Percentiles rank a stretch among this genome's conserved stretches.
Evolutionary conservation across 495 filamentous ascomycete genomes (phyloP).

Genomic region (Penicillium roqueforti): DNA sequence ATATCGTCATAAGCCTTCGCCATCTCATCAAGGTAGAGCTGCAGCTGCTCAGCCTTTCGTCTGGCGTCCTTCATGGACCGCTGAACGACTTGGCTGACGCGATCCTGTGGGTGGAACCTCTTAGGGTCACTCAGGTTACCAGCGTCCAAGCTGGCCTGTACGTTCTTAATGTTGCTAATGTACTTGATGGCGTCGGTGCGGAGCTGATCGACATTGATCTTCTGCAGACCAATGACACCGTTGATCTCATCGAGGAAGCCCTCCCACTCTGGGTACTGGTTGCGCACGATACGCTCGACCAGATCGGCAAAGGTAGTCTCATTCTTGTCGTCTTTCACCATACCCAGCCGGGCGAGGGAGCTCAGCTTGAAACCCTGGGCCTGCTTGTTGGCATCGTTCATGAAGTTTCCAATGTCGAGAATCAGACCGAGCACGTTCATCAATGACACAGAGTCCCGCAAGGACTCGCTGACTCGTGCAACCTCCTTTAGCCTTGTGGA

Average conservation of each 20-base stretch:
- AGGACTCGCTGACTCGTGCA: conserved; percentile 78
- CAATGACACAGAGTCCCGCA: conserved; percentile 83
- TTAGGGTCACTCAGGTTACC: conserved; percentile 94
- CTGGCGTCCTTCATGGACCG: conserved; percentile 94
- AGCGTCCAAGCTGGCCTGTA: conserved; percentile 84
- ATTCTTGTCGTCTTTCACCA: conserved; percentile 99
- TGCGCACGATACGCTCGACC: conserved; percentile 94
- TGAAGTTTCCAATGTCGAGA: conserved; percentile 97
- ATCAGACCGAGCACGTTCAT: conserved; percentile 97
- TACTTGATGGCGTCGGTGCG: conserved; percentile 87
- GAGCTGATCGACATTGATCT: conserved; percentile 91
- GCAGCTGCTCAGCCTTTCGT: conserved; percentile 93
- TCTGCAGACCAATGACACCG: conserved; percentile 78
- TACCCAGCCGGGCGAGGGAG: conserved; percentile 87
- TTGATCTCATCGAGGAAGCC: conserved; percentile 79
- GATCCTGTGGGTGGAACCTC: conserved; percentile 97
- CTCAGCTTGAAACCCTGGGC: conserved; percentile 96
- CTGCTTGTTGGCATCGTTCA: conserved; percentile 99
- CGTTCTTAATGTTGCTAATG: conserved; percentile 89
- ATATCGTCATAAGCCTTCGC: conserved; percentile 87
- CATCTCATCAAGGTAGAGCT: conserved; percentile 93
- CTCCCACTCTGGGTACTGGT: conserved; percentile 95
- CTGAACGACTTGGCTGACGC: conserved; percentile 86
- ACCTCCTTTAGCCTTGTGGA: conserved; percentile 76
- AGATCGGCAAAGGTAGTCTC: conserved; percentile 93